These are phyloP conservation scores for Cetradonia linearis DNA, from an alignment of 495 filamentous ascomycete species.

Conservation along the genomic window DNA sequence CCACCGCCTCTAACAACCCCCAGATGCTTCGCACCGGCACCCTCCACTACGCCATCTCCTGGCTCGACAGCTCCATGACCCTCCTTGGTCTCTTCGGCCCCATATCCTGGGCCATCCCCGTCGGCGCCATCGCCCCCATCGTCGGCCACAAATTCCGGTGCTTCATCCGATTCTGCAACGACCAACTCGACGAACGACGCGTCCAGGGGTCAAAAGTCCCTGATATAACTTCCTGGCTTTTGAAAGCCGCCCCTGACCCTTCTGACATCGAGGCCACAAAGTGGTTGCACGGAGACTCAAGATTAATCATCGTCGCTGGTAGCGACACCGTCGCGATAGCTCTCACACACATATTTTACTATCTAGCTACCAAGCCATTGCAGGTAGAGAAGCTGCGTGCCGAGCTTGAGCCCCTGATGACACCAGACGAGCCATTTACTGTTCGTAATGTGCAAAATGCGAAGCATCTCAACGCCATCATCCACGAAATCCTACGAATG, in stretches of 20 bases:
- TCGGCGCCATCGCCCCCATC: slow-evolving; percentile 11
- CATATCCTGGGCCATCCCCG: slow-evolving; percentile 6
- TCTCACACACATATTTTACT: slow-evolving; percentile 32
- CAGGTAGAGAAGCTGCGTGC: slow-evolving; percentile 25
- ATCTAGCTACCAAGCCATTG: slow-evolving; percentile 28
- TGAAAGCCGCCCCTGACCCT: slow-evolving; percentile 11
- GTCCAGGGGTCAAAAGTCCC: not conserved
- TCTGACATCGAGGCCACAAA: slow-evolving; percentile 9
- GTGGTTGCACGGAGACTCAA: slow-evolving; percentile 18
- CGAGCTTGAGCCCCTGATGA: slow-evolving; percentile 25
- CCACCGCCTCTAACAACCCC: not conserved
- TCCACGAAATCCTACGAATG: slow-evolving; percentile 43
- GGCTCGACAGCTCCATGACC: slow-evolving; percentile 13
- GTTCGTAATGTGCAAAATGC: slow-evolving; percentile 24
- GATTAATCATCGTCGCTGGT: slow-evolving; percentile 17
- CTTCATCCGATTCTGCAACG: slow-evolving; percentile 12
- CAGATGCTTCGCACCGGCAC: slow-evolving; percentile 32
- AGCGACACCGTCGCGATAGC: slow-evolving; percentile 36
- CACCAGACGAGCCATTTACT: slow-evolving; percentile 11
- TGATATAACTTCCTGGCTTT: slow-evolving; percentile 8
- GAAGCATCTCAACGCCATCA: slow-evolving; percentile 36
- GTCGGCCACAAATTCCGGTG: slow-evolving; percentile 1
- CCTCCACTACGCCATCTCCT: slow-evolving; percentile 28
- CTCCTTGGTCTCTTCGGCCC: slow-evolving; percentile 11
- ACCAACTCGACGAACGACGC: slow-evolving; percentile 11